Percentiles rank a stretch among this genome's conserved stretches.
Evolutionary conservation across 345 rosid genomes (phyloP).

Genomic region (Salix koriyanagi): DNA sequence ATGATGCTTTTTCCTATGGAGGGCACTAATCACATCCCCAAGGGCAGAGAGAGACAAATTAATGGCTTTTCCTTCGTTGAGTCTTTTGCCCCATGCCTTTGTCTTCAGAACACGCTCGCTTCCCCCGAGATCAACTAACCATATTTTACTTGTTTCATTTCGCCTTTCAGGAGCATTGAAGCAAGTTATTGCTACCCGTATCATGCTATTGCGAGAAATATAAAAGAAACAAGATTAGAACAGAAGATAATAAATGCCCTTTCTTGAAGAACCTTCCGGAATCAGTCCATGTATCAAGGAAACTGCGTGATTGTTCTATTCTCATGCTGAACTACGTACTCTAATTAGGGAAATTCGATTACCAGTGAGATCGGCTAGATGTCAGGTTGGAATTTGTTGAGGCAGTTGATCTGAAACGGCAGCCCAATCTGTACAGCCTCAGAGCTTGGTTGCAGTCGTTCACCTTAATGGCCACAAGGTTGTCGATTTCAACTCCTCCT

Average conservation of each 20-base stretch:
- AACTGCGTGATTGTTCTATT: neutral
- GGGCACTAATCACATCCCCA: constrained; percentile 72
- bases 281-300: neutral
- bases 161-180: constrained; percentile 55
- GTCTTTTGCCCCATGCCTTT: constrained; percentile 71
- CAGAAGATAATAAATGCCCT: neutral
- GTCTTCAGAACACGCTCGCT: constrained; percentile 86
- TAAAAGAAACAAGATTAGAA: neutral
- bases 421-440: constrained; percentile 64
- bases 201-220: constrained; percentile 48
- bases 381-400: constrained; percentile 61
- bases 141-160: constrained; percentile 55
- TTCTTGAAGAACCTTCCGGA: neutral
- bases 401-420: constrained; percentile 78
- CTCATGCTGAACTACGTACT: neutral
- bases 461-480: constrained; percentile 57
- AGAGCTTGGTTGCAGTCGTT: constrained; percentile 57
- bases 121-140: constrained; percentile 84
- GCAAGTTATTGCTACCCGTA: constrained; percentile 56
- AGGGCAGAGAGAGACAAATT: constrained; percentile 80
- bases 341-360: constrained; percentile 19
- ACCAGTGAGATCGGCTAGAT: constrained; percentile 89
- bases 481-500: constrained; percentile 61
- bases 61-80: constrained; percentile 89
- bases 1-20: constrained; percentile 61